A percentile compares a stretch with the other conserved stretches of the same genome.
phyloP scores from a whole-genome alignment of 108 stramenopile genomes.

The Stephanodiscus triporus region DNA sequence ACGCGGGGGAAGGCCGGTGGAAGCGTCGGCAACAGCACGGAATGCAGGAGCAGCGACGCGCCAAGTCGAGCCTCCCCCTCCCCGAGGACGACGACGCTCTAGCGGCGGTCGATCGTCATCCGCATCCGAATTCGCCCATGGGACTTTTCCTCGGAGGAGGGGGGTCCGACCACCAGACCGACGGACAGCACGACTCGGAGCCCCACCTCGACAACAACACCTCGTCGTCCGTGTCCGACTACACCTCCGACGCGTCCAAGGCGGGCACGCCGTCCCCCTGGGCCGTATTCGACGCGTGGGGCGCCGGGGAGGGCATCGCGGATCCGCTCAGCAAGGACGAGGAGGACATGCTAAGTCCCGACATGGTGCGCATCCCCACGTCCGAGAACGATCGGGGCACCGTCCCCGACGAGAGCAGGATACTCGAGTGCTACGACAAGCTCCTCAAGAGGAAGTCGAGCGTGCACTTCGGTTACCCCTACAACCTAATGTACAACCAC shows the following conservation, averaged over 20 bases:
- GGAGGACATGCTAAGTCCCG: slow-evolving; percentile 48
- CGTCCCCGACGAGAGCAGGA: slow-evolving; percentile 68
- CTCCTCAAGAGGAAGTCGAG: slow-evolving; percentile 65
- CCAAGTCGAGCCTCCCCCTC: slow-evolving; percentile 33
- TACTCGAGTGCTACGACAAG: slow-evolving; percentile 76
- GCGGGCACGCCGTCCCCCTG: slow-evolving; percentile 86
- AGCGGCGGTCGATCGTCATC: background rate
- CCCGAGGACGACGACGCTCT: slow-evolving; percentile 29
- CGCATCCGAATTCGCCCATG: background rate
- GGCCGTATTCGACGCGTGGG: slow-evolving; percentile 94
- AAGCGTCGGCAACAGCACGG: too few species aligned
- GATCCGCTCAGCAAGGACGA: slow-evolving; percentile 54
- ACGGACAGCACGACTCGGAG: background rate
- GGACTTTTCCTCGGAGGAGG: background rate
- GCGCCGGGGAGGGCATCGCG: slow-evolving; percentile 65
- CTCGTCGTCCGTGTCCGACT: slow-evolving; percentile 40
- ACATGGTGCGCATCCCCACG: slow-evolving; percentile 75
- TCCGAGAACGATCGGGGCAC: slow-evolving; percentile 32
- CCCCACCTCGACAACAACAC: slow-evolving; percentile 56
- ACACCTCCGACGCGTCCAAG: slow-evolving; percentile 54
- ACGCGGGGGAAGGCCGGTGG: too few species aligned
- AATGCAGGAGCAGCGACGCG: background rate
- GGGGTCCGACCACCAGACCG: slow-evolving; percentile 5
- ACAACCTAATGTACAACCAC: slow-evolving; percentile 91
- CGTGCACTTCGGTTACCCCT: slow-evolving; percentile 89